Evolutionary conservation across 495 filamentous ascomycete species (phyloP).

Genomic region (Penicillium angulare): DNA sequence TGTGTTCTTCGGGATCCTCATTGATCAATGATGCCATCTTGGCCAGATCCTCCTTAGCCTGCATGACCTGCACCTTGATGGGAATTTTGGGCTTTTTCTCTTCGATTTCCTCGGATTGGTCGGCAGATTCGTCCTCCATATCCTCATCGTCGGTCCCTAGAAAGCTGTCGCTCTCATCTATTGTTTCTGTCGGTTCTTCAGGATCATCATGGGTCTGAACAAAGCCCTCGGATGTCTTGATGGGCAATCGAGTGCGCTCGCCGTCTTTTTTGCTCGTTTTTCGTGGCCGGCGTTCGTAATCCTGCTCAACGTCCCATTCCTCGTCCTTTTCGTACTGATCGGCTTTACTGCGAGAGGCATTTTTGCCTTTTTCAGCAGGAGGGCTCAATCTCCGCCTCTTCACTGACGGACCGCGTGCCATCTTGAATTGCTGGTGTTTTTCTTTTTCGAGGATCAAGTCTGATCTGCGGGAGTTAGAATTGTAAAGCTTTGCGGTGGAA

Average conservation of each 20-base stretch:
- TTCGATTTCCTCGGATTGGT: slow-evolving; percentile 47
- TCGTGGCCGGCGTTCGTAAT: slow-evolving; percentile 78
- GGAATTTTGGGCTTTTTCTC: slow-evolving; percentile 62
- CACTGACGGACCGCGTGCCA: slow-evolving; percentile 46
- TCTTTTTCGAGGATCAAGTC: slow-evolving; percentile 1
- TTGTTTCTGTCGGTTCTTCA: slow-evolving; percentile 40
- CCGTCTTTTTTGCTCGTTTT: slow-evolving; percentile 69
- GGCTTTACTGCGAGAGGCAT: slow-evolving; percentile 34
- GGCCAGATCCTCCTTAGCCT: slow-evolving; percentile 91
- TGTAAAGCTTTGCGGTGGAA: slow-evolving; percentile 17
- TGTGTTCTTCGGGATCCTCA: slow-evolving; percentile 90
- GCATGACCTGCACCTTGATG: slow-evolving; percentile 71
- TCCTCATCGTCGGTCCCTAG: slow-evolving; percentile 49
- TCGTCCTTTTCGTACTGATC: slow-evolving; percentile 44
- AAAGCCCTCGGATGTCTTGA: slow-evolving; percentile 74
- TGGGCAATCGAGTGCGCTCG: slow-evolving; percentile 73
- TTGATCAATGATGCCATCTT: slow-evolving; percentile 77
- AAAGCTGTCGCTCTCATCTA: slow-evolving; percentile 50
- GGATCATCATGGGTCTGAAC: slow-evolving; percentile 57
- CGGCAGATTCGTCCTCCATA: slow-evolving; percentile 29
- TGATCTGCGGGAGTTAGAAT: slow-evolving; percentile 22
- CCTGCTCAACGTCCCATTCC: slow-evolving; percentile 86
- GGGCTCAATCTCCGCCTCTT: slow-evolving; percentile 59
- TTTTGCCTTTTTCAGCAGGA: slow-evolving; percentile 36
- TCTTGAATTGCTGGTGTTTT: slow-evolving; percentile 32